Evolutionary conservation across 2,329 filamentous ascomycete species (phyloP), one percentile per base, ranked within the genome.

Genomic region (Cryphonectria radicalis): DNA sequence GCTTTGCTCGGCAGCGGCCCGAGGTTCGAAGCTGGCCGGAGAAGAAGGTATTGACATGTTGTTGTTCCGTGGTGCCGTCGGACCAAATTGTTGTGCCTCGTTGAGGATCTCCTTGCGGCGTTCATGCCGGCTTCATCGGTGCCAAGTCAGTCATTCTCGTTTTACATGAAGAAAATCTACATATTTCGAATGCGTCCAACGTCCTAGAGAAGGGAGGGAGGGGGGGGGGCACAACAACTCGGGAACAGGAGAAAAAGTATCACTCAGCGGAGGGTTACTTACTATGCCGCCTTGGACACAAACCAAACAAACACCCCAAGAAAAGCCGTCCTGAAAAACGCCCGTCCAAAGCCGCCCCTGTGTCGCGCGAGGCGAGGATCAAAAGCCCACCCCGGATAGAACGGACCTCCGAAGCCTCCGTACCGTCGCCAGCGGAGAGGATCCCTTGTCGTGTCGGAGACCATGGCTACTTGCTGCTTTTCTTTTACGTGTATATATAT

Each of bases 301-400:
- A 60, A 60, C 57, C 57, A 60, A 19, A 60, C 57, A 60, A 60
- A 60, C 25, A 32, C 57, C 10, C 57, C 57, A 22, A 32, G 32
- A 32, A 60, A 14, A 35, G 57, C 57, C 2, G 57, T 60, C 28
- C 57, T 60, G 57, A 60, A 14, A 1, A 60, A 8, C 14, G 28
- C 25, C 32, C 57, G 25, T 19, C 57, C 57, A 22, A 60, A 7
- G 5, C 57, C 57, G 13, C 57, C 57, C 25, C 57, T 60, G 13
- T 11, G 57, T 28, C 57, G 25, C 17, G 57, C 57, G 32, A 60
- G 25, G 13, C 57, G 57, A 17, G 57, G 28, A 28, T 60, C 10
- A 17, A 60, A 35, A 35, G 25, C 57, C 57, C n/a, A 25, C 32
- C 57, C 57, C 13, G 57, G 57, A 35, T 60, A 35, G 28, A 60